Base-by-base conservation (phyloP, 164 flowering plant genomes). In the Dillenia turbinata region DNA sequence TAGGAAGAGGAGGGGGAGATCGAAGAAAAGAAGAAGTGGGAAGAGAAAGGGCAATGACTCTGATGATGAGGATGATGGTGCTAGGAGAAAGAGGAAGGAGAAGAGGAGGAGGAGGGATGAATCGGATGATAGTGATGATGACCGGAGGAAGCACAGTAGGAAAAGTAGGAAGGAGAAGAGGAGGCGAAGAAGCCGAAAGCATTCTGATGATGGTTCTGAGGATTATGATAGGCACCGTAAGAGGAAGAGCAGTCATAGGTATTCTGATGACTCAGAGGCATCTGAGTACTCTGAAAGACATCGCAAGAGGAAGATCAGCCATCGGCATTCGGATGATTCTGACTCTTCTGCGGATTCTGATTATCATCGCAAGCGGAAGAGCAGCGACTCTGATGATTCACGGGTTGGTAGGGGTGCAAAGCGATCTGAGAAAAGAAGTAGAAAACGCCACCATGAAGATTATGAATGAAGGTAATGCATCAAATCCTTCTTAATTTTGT, bases 181-280 rank as follows among this genome's bases (percentile, higher is more conserved):
- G 16, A 66, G 61, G 51, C 10, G 40, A 26, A 54, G 44, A 26
- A 24, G 44, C 7, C 12, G 12, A 14, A 14, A 54, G 43, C 33
- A 33, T 33, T 19, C 52, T 5, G 75, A 73, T 44, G 73, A 57
- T 11, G 71, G 69, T 13, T 76, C 71, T 22, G 69, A 70, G 12
- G 63, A 47, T 62, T 71, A 47, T 3, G 64, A 52, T 19, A 59
- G 54, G 56, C 71, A 58, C 65, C 73, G 78, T 55, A 76, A 72
- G 72, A 81, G 87, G 69, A 83, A 90, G 79, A 83, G 90, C 67
- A 82, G 88, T 60, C 87, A 79, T 64, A 57, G 73, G 8, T 51
- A 79, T 67, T 67, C 85, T 16, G 86, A 85, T 69, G 80, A 76
- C 75, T 85, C 89, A 0, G 83, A 75, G 59, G 78, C 70, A 16